Conservation (phyloP, 768 basidiomycete genomes). For the Macrolepiota albuminosa region DNA sequence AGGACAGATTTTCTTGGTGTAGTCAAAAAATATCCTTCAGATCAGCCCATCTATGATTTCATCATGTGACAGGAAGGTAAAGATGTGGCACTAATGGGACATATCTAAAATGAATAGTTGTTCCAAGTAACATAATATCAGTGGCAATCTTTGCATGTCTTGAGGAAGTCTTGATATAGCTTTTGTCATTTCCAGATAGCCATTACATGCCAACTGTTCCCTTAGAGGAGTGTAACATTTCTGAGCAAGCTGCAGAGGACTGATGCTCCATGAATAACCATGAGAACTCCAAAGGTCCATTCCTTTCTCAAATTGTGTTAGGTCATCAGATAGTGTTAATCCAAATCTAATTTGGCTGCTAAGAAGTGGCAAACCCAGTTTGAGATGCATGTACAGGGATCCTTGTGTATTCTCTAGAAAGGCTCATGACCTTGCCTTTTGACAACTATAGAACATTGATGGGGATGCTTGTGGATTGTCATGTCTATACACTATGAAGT, state of each 20-base stretch:
- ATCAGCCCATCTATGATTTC: not conserved
- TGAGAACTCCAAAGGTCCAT: not conserved
- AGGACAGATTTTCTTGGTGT: not conserved
- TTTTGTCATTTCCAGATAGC: not conserved
- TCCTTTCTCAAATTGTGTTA: not conserved
- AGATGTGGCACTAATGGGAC: accelerated
- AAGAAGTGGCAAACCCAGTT: not conserved
- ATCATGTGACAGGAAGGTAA: not conserved
- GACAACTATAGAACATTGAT: too few relatives aligned
- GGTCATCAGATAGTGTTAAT: not conserved
- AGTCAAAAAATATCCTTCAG: not conserved
- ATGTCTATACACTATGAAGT: not conserved
- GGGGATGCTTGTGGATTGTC: too few relatives aligned
- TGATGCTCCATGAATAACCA: not conserved
- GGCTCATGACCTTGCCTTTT: too few relatives aligned
- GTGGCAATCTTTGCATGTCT: not conserved
- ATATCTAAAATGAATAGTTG: not conserved
- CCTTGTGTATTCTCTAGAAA: not conserved
- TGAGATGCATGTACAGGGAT: not conserved
- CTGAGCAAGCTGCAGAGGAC: not conserved
- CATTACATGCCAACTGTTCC: not conserved
- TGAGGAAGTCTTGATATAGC: not conserved
- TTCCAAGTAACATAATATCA: not conserved
- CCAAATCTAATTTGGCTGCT: not conserved
- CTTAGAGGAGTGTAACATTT: not conserved